A percentile compares a stretch with the other conserved stretches of the same genome.
phyloP scores from a whole-genome alignment of 352 stramenopile genomes.

The Phytopythium boreale region DNA sequence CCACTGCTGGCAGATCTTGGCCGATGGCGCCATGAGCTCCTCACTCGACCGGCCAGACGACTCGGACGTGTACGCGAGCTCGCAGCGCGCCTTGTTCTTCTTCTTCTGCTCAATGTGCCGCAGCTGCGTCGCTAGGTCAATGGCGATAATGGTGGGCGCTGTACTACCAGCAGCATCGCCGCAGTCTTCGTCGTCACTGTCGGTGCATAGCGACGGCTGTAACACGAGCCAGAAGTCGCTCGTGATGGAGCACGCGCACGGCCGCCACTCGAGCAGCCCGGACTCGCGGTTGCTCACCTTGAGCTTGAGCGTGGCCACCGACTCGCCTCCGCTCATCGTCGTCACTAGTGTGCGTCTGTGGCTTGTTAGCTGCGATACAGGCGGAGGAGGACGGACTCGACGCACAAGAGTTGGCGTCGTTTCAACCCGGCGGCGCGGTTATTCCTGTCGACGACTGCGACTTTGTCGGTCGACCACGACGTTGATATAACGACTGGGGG shows the following conservation, averaged over 20 bases:
- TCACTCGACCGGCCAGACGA: conserved; percentile 19
- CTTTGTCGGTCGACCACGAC: neutral
- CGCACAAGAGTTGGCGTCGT: neutral
- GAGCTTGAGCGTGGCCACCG: conserved; percentile 43
- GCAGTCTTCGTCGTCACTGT: conserved; percentile 12
- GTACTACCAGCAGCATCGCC: conserved; percentile 10
- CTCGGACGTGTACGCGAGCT: conserved; percentile 19
- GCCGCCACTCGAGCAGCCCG: conserved; percentile 66
- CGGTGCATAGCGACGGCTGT: neutral
- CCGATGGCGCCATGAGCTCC: conserved; percentile 72
- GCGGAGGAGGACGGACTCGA: neutral
- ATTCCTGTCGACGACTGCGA: neutral
- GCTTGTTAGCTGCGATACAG: neutral
- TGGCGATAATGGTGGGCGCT: conserved; percentile 16
- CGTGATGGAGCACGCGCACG: conserved; percentile 42
- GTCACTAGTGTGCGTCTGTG: neutral
- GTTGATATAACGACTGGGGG: neutral
- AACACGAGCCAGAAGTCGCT: conserved; percentile 32
- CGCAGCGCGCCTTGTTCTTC: conserved; percentile 60
- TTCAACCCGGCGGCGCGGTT: neutral
- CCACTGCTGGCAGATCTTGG: conserved; percentile 61
- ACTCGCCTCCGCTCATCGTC: neutral
- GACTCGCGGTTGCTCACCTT: conserved; percentile 57
- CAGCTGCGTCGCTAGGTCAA: conserved; percentile 47
- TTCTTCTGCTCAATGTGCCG: conserved; percentile 39